phyloP scores from a whole-genome alignment of 2,329 filamentous ascomycete genomes.

The Trichoderma afroharzianum region DNA sequence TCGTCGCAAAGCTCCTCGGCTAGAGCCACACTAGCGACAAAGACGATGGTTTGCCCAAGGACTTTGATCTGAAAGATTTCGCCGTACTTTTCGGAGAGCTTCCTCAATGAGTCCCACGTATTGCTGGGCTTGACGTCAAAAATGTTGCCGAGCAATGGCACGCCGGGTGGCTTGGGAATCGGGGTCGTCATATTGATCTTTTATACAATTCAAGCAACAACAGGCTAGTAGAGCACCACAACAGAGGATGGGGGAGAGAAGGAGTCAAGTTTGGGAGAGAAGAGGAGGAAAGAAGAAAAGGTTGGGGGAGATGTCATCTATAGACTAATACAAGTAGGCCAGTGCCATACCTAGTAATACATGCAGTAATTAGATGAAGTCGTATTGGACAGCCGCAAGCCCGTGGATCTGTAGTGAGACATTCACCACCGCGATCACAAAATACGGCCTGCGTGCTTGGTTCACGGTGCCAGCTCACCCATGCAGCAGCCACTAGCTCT shows the following conservation, averaged over 20 bases:
- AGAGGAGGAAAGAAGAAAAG: not conserved
- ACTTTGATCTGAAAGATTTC: conserved; percentile 40
- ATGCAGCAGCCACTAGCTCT: conserved; percentile 18
- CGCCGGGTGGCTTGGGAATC: conserved; percentile 34
- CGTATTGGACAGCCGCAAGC: not conserved
- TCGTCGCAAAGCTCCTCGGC: conserved; percentile 50
- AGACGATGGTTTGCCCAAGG: conserved; percentile 35
- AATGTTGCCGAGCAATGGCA: conserved; percentile 38
- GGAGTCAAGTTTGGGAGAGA: not conserved
- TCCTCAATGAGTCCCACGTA: conserved; percentile 36
- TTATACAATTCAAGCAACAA: not conserved
- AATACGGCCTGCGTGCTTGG: not conserved
- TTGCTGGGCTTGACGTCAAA: conserved; percentile 35
- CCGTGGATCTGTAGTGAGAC: conserved; percentile 17
- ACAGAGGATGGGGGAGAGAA: not conserved
- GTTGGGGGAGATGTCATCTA: not conserved
- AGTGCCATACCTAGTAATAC: not conserved
- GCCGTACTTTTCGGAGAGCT: conserved; percentile 34
- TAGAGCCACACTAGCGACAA: conserved; percentile 47
- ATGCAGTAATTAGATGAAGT: not conserved
- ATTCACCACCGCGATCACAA: not conserved
- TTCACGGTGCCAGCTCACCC: conserved; percentile 16
- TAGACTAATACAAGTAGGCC: not conserved
- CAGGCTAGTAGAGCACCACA: not conserved
- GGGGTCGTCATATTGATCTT: conserved; percentile 33